These are phyloP conservation scores for Colletotrichum sidae DNA, from an alignment of 2,329 filamentous ascomycete genomes.

Conservation along the genomic window DNA sequence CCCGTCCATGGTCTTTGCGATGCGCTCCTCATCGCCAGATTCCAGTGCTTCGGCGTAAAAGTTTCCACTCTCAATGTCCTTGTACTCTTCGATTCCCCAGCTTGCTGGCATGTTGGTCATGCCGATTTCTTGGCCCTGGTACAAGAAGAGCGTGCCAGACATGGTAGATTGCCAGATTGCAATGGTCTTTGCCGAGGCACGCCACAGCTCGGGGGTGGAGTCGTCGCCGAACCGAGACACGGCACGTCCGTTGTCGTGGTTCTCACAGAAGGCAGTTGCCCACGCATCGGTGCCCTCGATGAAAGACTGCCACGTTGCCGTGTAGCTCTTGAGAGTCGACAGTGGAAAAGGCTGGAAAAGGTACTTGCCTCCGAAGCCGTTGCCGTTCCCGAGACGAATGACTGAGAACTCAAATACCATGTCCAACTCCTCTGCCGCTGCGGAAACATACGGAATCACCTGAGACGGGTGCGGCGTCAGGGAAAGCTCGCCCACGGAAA, in stretches of 20 bases:
- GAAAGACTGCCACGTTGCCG: conserved; percentile 61
- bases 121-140: conserved; percentile 72
- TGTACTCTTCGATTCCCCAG: conserved; percentile 65
- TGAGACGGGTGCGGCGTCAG: conserved; percentile 62
- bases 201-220: conserved; percentile 55
- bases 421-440: conserved; percentile 64
- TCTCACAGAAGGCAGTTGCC: conserved; percentile 72
- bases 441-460: conserved; percentile 66
- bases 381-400: conserved; percentile 65
- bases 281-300: conserved; percentile 63
- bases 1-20: conserved; percentile 60
- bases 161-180: conserved; percentile 61
- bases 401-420: conserved; percentile 72
- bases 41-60: conserved; percentile 60
- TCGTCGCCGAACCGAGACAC: conserved; percentile 65
- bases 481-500: conserved; percentile 73
- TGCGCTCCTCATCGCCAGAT: conserved; percentile 48
- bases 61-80: conserved; percentile 64
- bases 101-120: conserved; percentile 66
- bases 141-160: conserved; percentile 67
- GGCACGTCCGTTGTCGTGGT: conserved; percentile 71
- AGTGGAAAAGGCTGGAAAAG: conserved; percentile 63
- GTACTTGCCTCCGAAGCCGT: conserved; percentile 57
- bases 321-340: conserved; percentile 55
- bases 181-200: conserved; percentile 63